Base-by-base conservation (phyloP, 23 red algal species). In the Gracilaria vermiculophylla region DNA sequence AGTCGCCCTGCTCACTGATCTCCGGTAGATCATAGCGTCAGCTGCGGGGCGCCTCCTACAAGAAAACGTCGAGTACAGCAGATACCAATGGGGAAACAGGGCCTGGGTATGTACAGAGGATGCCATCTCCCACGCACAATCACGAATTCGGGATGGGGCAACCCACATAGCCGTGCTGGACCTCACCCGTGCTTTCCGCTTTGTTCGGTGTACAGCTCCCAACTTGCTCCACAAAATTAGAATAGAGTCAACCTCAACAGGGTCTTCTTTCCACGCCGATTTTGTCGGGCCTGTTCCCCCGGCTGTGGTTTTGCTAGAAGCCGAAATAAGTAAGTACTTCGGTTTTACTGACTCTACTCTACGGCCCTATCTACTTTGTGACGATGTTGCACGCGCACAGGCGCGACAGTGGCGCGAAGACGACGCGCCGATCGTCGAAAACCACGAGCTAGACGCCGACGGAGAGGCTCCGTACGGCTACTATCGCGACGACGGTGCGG, bases 171-270 rank as follows among this genome's bases (percentile, higher is more conserved):
- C 71, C 11, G 71, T 76, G 5, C 71, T 76, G 27, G 71, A 76
- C 71, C 71, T 76, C 21, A 76, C 43, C 34, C 23, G 48, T 32
- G 71, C 71, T 4, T 76, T 52, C 40, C 37, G 50, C 27, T 13
- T 25, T 14, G 71, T 25, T 3, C 71, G 17, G 3, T 5, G 37
- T 81, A 81, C 77, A 62, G 53, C 77, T 81, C 77, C 77, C 52
- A 81, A 81, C 77, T 81, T 81, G 77, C 77, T 81, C 58, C 53
- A 81, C 77, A 81, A 62, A 81, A 81, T 81, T 81, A 61, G 77
- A 81, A 81, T 62, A 81, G 77, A 81, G 52, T 81, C 48, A 81
- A 81, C 53, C 77, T 81, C 77, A 81, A 81, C 53, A 81, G 77
- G 77, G 77, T 81, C 77, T 81, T 62, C 77, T 81, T 81, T 81